Conservation (phyloP, 2,329 filamentous ascomycete genomes). For the Verticillium isaacii region DNA sequence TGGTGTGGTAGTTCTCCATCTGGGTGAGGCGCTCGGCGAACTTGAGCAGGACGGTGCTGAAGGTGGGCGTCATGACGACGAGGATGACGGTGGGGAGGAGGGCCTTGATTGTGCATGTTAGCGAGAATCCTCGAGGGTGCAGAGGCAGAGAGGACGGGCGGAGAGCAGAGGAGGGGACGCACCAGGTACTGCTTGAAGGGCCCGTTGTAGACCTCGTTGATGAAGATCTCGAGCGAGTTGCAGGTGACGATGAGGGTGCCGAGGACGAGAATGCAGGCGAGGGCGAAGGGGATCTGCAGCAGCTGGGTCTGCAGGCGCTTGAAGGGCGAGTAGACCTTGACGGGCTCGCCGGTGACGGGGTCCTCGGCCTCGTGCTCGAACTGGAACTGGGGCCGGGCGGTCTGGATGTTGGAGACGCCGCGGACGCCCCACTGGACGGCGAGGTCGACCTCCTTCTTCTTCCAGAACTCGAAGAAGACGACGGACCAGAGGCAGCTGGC, state of each 20-base stretch:
- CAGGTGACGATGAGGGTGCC: conserved; percentile 80
- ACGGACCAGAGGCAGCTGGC: conserved; percentile 82
- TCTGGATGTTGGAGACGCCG: conserved; percentile 77
- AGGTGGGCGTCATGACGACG: conserved; percentile 73
- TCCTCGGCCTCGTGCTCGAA: conserved; percentile 76
- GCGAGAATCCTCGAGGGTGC: neutral
- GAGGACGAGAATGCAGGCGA: conserved; percentile 66
- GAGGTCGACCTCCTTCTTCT: conserved; percentile 83
- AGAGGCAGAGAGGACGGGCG: neutral
- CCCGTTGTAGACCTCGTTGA: conserved; percentile 88
- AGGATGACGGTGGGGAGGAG: conserved; percentile 87
- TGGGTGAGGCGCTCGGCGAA: conserved; percentile 75
- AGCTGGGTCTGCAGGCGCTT: conserved; percentile 75
- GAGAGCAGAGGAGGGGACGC: conserved; percentile 24
- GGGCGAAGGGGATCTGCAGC: conserved; percentile 78
- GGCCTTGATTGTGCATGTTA: conserved; percentile 41
- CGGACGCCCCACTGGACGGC: conserved; percentile 85
- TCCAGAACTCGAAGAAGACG: conserved; percentile 93
- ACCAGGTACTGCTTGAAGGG: conserved; percentile 82
- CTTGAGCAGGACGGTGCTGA: conserved; percentile 69
- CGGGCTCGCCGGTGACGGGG: conserved; percentile 73
- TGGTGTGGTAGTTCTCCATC: conserved; percentile 88
- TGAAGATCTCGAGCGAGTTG: conserved; percentile 92
- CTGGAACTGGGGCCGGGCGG: conserved; percentile 70
- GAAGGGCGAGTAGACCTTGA: conserved; percentile 69